Evolutionary conservation across 176 grass and related monocot genomes (phyloP).

Genomic region (Juncus inflexus): DNA sequence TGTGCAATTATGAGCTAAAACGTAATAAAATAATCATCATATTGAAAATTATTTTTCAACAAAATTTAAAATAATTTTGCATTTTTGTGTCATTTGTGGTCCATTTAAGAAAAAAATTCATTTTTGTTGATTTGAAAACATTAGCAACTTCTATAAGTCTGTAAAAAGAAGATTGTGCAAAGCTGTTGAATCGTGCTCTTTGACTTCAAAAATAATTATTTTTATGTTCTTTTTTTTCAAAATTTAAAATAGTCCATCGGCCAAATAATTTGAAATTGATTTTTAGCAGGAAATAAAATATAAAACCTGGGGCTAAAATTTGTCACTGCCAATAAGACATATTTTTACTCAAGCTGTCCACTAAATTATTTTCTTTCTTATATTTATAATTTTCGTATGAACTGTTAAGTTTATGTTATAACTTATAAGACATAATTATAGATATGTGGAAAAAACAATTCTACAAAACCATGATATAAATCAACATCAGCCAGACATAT

Average conservation of each 20-base stretch:
- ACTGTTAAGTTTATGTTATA: too few relatives aligned
- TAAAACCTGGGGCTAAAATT: background rate
- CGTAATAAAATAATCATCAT: background rate
- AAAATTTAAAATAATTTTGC: background rate
- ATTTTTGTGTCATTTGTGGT: background rate
- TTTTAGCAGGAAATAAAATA: conserved; percentile 9
- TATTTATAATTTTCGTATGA: too few relatives aligned
- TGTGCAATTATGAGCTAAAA: conserved; percentile 7
- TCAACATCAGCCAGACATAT: too few relatives aligned
- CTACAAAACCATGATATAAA: too few relatives aligned
- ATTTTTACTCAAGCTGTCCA: conserved; percentile 7
- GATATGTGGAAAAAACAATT: too few relatives aligned
- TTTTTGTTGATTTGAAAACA: too few relatives aligned
- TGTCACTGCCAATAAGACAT: background rate
- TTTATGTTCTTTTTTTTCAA: background rate
- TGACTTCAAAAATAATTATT: background rate
- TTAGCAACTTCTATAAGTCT: background rate
- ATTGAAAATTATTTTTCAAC: too few relatives aligned
- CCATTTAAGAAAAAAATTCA: background rate
- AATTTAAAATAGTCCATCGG: background rate
- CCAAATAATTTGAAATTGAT: background rate
- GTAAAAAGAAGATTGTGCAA: background rate
- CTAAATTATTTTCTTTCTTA: background rate
- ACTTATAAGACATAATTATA: too few relatives aligned
- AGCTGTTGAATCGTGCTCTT: conserved; percentile 24